These are phyloP conservation scores for Ophiostoma australiae DNA, from an alignment of 2,329 filamentous ascomycete genomes.

Conservation along the genomic window DNA sequence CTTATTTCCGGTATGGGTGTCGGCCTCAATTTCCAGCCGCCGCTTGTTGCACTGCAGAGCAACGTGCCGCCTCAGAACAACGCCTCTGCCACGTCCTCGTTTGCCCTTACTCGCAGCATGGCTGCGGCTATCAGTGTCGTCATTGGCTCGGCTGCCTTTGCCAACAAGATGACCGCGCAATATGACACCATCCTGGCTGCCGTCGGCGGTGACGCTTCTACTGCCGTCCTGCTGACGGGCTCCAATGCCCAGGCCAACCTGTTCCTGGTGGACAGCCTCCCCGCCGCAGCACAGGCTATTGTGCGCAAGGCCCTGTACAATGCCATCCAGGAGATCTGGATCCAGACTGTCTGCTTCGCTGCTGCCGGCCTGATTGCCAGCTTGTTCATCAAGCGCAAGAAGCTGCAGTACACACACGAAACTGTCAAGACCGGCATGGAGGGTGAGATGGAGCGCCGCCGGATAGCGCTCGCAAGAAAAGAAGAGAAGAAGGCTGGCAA, in stretches of 20 bases:
- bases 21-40: slow-evolving; percentile 56
- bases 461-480: slow-evolving; percentile 23
- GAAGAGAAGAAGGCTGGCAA: slow-evolving; percentile 15
- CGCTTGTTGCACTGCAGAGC: slow-evolving; percentile 57
- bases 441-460: slow-evolving; percentile 27
- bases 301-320: slow-evolving; percentile 46
- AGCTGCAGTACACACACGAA: slow-evolving; percentile 50
- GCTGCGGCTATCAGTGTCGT: slow-evolving; percentile 27
- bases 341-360: slow-evolving; percentile 49
- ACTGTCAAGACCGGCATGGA: slow-evolving; percentile 54
- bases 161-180: slow-evolving; percentile 26
- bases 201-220: slow-evolving; percentile 12
- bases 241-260: slow-evolving; percentile 27
- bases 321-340: slow-evolving; percentile 51
- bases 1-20: slow-evolving; percentile 52
- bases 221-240: slow-evolving; percentile 22
- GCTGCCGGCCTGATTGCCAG: slow-evolving; percentile 45
- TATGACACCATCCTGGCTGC: slow-evolving; percentile 21
- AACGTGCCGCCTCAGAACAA: slow-evolving; percentile 53
- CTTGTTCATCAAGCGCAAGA: slow-evolving; percentile 45
- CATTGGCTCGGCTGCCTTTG: slow-evolving; percentile 25
- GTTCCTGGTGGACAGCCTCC: slow-evolving; percentile 47
- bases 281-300: slow-evolving; percentile 40
- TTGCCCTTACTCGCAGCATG: slow-evolving; percentile 51
- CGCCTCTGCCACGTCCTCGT: slow-evolving; percentile 55